Base-by-base conservation (phyloP, 1,139 yeast species). In the Hansenula sp. region DNA sequence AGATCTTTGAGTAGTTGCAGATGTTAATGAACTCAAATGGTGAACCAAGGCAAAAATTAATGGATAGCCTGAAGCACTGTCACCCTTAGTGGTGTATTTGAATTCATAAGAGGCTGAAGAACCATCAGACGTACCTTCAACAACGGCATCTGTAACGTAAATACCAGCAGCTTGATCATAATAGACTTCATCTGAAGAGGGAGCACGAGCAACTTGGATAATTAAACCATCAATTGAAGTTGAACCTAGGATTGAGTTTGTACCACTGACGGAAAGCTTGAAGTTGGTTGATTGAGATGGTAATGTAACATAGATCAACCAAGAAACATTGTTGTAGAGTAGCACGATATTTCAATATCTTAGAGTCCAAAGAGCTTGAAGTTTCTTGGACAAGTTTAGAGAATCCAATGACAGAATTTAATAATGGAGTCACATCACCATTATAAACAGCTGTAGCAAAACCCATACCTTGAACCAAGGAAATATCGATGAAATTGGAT, bases 381-480 rank as follows among this genome's bases (percentile, higher is more conserved):
- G 67, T 51, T 54, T 72, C 78, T 46, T 66, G 57, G 17, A 70
- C 58, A 33, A 85, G 62, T 16, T 72, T 55, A 17, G 61, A 50
- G 51, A 84, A 61, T 5, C 88, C 89, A 43, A 75, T 66, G 47
- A 72, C 72, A 1, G 86, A 71, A 52, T 71, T 72, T 44, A 86
- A 60, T 28, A 64, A 58, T 5, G 89, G 82, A 45, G 72, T 71
- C 60, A 83, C 66, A 41, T 70, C 65, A 41, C 81, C 83, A 51
- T 77, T 70, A 62, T 85, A 87, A 38, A 80, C 67, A 30, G 79
- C 85, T 35, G 89, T 77, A 12, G 79, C 77, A 52, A 83, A 75
- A n/a, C 95, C 96, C 87, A 84, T 83, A 49, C 95, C 95, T 60
- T 81, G 85, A 18, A 74, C 78, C 40, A 76, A 48, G 5, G 83